phyloP scores from a whole-genome alignment of 78 protist genomes.

The Diacronema lutheri region DNA sequence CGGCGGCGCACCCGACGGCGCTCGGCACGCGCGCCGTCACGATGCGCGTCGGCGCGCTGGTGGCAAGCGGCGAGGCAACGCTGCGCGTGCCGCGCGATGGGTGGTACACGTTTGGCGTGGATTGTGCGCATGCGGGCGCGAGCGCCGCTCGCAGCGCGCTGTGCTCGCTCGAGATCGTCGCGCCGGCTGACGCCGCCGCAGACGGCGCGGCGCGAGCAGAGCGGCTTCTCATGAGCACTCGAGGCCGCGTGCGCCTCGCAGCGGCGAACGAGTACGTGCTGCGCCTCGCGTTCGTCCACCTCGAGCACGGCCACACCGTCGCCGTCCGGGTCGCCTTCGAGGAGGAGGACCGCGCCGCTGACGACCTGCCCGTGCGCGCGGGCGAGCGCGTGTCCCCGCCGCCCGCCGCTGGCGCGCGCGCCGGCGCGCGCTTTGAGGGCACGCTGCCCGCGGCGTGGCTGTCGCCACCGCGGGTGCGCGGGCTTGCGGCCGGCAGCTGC shows the following conservation, averaged over 20 bases:
- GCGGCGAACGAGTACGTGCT: not conserved
- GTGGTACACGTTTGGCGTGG: not conserved
- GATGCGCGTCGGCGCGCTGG: not conserved
- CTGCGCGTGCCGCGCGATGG: not conserved
- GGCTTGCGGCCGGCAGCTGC: too few species aligned
- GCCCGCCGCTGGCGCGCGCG: too few species aligned
- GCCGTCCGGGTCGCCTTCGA: not conserved
- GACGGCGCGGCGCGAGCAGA: not conserved
- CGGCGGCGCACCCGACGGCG: too few species aligned
- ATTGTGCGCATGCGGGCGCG: too few species aligned
- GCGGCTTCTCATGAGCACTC: too few species aligned
- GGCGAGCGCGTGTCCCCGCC: too few species aligned
- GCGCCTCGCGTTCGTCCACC: not conserved
- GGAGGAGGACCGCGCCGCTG: too few species aligned
- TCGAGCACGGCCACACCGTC: not conserved
- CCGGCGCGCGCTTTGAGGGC: too few species aligned
- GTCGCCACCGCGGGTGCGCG: too few species aligned
- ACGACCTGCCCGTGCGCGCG: too few species aligned
- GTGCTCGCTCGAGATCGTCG: not conserved
- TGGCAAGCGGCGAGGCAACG: not conserved
- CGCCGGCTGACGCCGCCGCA: not conserved
- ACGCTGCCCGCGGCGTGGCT: too few species aligned
- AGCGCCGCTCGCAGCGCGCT: not conserved
- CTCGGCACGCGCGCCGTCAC: too few species aligned
- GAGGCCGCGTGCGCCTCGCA: not conserved